Base-by-base conservation (phyloP, 139 green algal species). In the Closterium sp. region DNA sequence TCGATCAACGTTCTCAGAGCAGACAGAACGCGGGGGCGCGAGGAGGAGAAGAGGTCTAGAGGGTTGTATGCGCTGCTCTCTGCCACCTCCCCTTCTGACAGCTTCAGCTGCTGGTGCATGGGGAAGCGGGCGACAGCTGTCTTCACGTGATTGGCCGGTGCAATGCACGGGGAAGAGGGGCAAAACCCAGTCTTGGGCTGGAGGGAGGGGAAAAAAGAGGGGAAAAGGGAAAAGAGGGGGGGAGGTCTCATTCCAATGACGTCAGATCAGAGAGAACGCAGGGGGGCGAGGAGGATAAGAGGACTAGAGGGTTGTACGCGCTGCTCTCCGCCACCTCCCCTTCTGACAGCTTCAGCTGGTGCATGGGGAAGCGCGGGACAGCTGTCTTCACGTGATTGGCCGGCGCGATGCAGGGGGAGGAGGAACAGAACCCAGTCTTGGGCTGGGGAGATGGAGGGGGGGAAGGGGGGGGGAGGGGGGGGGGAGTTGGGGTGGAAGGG, bases 31-130 rank as follows among this genome's bases (percentile, higher is more conserved):
- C 94, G 91, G 0, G 27, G 34, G 0, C 45, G 88, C 0, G 97
- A 34, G 9, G 89, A 92, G 29, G 96, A 97, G 79, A 98, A 98
- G 1, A 98, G 94, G 92, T 98, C 96, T 2, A 96, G 86, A 1
- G 97, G 97, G 92, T 97, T 95, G 89, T 98, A 98, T 13, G 50
- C 27, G 84, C 94, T 97, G 31, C 96, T 22, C 9, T 62, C 17
- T 28, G n/a, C 73, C 11, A 92, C 90, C 73, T 92, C 79, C 9
- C 90, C 90, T 13, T 32, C 32, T 32, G 90, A 42, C 11, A 92
- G 90, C 73, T 92, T 92, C 50, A 92, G 90, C 50, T 92, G 90
- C 42, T 92, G 90, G 73, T 92, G 90, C 73, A 92, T 88, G 84
- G 32, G 50, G 45, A 92, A 92, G 73, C 90, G 90, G 24, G 90